Evolutionary conservation across 495 filamentous ascomycete species (phyloP).

Genomic region (Paragyromitra xinjiangensis): DNA sequence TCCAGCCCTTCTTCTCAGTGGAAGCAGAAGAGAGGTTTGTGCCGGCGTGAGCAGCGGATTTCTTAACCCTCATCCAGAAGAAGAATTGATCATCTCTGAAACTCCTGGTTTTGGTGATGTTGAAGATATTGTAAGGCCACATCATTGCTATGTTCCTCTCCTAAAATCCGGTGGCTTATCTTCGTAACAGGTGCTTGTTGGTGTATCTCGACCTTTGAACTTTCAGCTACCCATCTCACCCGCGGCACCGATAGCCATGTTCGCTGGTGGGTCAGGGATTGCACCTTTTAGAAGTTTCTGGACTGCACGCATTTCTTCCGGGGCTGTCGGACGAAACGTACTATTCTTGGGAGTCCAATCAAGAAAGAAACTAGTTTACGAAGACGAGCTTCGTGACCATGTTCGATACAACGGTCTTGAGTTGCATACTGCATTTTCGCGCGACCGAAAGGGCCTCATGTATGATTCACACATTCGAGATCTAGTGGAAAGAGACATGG

Average conservation of each 20-base stretch:
- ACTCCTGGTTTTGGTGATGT: constrained; percentile 15
- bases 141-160: neutral
- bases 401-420: constrained; percentile 64
- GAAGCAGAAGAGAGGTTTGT: constrained; percentile 24
- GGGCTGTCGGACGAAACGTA: constrained; percentile 60
- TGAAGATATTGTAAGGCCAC: constrained; percentile 15
- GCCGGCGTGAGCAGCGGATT: constrained; percentile 64
- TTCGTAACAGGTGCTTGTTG: constrained; percentile 59
- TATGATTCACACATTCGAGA: constrained; percentile 60
- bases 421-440: constrained; percentile 64
- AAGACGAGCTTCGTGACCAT: constrained; percentile 63
- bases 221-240: constrained; percentile 64
- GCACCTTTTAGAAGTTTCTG: constrained; percentile 66
- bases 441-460: constrained; percentile 62
- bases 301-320: constrained; percentile 60
- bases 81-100: constrained; percentile 28
- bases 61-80: constrained; percentile 60
- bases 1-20: constrained; percentile 58
- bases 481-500: constrained; percentile 62
- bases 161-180: neutral
- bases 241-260: constrained; percentile 63
- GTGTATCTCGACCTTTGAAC: constrained; percentile 63
- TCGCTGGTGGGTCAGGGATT: constrained; percentile 65
- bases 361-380: constrained; percentile 64
- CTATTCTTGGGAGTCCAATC: constrained; percentile 65